These are phyloP conservation scores for Musa balbisiana DNA, from an alignment of 202 grass and related monocot species.

Conservation along the genomic window DNA sequence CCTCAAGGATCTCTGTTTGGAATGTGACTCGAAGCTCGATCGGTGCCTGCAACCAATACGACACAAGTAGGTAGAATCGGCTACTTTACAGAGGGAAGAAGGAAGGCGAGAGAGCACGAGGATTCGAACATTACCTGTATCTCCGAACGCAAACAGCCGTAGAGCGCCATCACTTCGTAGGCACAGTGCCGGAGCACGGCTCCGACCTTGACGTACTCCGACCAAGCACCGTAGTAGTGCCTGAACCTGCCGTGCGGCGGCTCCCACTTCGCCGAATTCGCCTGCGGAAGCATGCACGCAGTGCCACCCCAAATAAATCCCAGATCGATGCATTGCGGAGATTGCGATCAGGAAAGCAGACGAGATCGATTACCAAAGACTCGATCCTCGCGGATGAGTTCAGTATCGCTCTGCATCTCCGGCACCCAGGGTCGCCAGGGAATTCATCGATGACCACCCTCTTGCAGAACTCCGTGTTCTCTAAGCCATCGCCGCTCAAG, in stretches of 20 bases:
- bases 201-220: constrained; percentile 37
- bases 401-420: constrained; percentile 29
- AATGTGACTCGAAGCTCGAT: constrained; percentile 27
- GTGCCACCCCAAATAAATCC: not conserved
- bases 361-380: constrained; percentile 29
- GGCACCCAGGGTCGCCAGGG: constrained; percentile 17
- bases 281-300: constrained; percentile 13
- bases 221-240: constrained; percentile 40
- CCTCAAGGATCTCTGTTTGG: constrained; percentile 37
- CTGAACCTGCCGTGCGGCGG: constrained; percentile 45
- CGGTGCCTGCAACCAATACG: constrained; percentile 24
- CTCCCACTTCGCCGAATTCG: constrained; percentile 52
- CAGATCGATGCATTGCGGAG: not conserved
- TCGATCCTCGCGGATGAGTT: constrained; percentile 48
- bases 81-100: not conserved
- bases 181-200: constrained; percentile 47
- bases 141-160: constrained; percentile 47
- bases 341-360: not conserved
- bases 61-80: not conserved
- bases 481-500: constrained; percentile 16
- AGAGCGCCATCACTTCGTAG: constrained; percentile 46
- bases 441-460: constrained; percentile 5
- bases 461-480: not conserved
- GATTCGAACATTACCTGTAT: constrained; percentile 29
- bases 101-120: not conserved